A percentile compares a stretch with the other conserved stretches of the same genome.
Evolutionary conservation across 306 rosid species (phyloP).

Genomic region (Calophaca sinica): DNA sequence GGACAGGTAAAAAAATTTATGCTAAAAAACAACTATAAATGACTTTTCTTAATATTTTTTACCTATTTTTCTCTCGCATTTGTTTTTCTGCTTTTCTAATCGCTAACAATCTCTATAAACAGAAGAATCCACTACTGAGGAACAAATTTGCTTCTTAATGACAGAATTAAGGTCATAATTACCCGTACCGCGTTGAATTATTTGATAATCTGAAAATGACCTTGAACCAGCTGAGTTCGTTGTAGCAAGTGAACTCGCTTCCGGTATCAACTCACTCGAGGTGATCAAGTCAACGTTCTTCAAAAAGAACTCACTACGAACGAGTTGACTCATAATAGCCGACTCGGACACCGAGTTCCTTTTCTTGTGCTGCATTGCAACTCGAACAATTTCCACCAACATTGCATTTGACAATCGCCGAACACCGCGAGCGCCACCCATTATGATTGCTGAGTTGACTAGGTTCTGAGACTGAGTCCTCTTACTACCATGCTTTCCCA

Average conservation of each 20-base stretch:
- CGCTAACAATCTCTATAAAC: conserved; percentile 64
- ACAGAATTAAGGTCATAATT: conserved; percentile 55
- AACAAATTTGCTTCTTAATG: conserved; percentile 65
- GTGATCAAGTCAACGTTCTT: conserved; percentile 55
- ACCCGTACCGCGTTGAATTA: conserved; percentile 56
- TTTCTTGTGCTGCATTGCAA: conserved; percentile 55
- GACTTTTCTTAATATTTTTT: not conserved
- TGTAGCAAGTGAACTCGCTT: conserved; percentile 48
- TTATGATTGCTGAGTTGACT: conserved; percentile 57
- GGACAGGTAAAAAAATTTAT: too few species aligned
- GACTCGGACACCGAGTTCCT: conserved; percentile 58
- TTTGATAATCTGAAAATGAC: conserved; percentile 42
- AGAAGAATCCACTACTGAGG: conserved; percentile 62
- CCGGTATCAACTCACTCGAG: conserved; percentile 59
- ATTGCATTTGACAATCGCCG: conserved; percentile 60
- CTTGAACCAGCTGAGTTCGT: conserved; percentile 26
- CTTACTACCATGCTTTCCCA: conserved; percentile 47
- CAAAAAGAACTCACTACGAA: conserved; percentile 46
- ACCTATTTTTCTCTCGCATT: not conserved
- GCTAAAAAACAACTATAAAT: not conserved
- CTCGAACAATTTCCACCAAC: conserved; percentile 62
- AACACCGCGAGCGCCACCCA: conserved; percentile 74
- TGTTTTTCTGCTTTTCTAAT: not conserved
- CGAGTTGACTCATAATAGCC: conserved; percentile 63
- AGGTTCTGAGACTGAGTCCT: conserved; percentile 46